These are phyloP conservation scores for Kazachstania viticola DNA, from an alignment of 805 yeast species.

Conservation along the genomic window DNA sequence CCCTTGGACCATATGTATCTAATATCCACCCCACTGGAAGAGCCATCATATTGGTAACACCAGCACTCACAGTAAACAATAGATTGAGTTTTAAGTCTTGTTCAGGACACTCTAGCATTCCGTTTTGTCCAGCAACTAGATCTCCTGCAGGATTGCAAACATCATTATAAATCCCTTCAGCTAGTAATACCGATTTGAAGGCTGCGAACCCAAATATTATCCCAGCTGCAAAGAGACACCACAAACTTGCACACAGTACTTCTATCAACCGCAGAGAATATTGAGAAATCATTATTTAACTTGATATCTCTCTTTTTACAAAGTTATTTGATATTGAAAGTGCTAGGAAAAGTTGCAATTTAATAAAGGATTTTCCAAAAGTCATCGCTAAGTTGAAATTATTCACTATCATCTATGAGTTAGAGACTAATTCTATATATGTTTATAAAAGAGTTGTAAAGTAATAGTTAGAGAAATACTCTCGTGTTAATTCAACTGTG, in stretches of 20 bases:
- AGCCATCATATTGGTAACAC: constrained; percentile 73
- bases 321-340: too few species aligned
- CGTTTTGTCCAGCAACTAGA: not conserved
- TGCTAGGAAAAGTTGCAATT: too few species aligned
- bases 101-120: constrained; percentile 37
- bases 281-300: too few species aligned
- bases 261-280: constrained; percentile 37
- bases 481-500: too few species aligned
- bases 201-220: constrained; percentile 96
- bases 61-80: constrained; percentile 80
- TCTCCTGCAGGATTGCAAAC: constrained; percentile 35
- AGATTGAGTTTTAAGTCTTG: constrained; percentile 76
- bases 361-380: too few species aligned
- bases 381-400: too few species aligned
- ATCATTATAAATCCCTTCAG: constrained; percentile 65
- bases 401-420: too few species aligned
- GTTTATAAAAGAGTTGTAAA: too few species aligned
- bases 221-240: constrained; percentile 91
- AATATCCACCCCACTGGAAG: constrained; percentile 70
- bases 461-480: too few species aligned
- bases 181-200: constrained; percentile 66
- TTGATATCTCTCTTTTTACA: too few species aligned
- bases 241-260: constrained; percentile 58
- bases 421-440: too few species aligned
- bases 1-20: constrained; percentile 71